These are phyloP conservation scores for Voacanga thouarsii DNA, from an alignment of 257 asterid species.

Conservation along the genomic window DNA sequence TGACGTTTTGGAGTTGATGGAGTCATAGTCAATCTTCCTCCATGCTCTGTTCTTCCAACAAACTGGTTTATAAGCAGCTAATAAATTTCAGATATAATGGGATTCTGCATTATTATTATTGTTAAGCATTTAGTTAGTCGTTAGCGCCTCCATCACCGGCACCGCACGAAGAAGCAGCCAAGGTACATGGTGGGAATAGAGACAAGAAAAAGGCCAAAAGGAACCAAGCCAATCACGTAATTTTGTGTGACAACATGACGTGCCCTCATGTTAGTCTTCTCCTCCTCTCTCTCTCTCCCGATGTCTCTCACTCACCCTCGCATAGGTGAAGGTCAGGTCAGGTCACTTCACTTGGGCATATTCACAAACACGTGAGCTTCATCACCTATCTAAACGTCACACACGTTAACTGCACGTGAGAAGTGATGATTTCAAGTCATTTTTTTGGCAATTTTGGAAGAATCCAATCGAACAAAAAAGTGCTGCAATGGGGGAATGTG, in stretches of 20 bases:
- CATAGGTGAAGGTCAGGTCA: background rate
- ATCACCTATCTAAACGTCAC: background rate
- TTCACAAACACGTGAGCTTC: slow-evolving; percentile 1
- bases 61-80: background rate
- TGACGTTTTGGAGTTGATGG: background rate
- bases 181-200: background rate
- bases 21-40: background rate
- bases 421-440: background rate
- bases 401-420: slow-evolving; percentile 25
- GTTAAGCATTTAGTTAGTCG: background rate
- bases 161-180: slow-evolving; percentile 1
- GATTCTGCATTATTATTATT: background rate
- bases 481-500: slow-evolving; percentile 3
- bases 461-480: slow-evolving; percentile 9
- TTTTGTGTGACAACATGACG: background rate
- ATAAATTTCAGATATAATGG: background rate
- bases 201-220: background rate
- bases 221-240: background rate
- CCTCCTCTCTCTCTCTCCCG: background rate
- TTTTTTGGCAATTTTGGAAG: background rate
- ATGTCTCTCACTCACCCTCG: background rate
- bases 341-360: background rate
- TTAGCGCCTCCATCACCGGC: slow-evolving; percentile 8
- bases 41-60: background rate
- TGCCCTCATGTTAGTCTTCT: background rate